Base-by-base conservation (phyloP, 352 stramenopile genomes). In the Pythium biforme region DNA sequence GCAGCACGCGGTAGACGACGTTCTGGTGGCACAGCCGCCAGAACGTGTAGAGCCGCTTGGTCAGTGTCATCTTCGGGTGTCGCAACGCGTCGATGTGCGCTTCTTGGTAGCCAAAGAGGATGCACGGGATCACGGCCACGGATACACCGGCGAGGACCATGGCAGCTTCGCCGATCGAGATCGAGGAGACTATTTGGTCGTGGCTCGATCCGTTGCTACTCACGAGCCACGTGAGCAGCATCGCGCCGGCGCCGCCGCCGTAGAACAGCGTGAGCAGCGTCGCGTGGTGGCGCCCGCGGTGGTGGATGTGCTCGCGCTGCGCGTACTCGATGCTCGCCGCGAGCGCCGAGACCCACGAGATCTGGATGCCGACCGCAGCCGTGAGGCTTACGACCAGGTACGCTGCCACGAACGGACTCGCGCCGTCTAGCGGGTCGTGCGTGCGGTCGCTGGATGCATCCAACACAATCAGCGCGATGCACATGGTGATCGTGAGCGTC, bases 21-120 rank as follows among this genome's bases (percentile, higher is more conserved):
- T 68, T 62, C 20, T 68, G 54, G 33, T 61, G 50, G 52, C 60
- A 67, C 26, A 67, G 60, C 37, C 31, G 23, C 60, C 60, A 67
- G 43, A 67, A 56, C 15, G 52, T 49, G 23, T 48, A 20, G 37
- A 58, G 26, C 25, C 49, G 59, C 23, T 58, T n/a, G 34, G 20
- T 34, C 4, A 47, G 10, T 4, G 51, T n/a, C 51, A 58, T 58
- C 3, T 34, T 22, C 20, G 46, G n/a, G 12, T 25, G 22, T 1
- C 19, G 23, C 3, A 34, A 48, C 33, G 45, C 33, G 4, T 37
- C 40, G 22, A 49, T 34, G 5, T n/a, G 51, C 22, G 49, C 40
- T 26, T 60, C 46, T n/a, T 46, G 29, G 55, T 34, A 48, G 12
- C 25, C 52, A 11, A 64, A 51, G 6, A 48, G 14, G 12, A 62